Conservation (phyloP, 73 alveolate species). For the Halteria grandinella region DNA sequence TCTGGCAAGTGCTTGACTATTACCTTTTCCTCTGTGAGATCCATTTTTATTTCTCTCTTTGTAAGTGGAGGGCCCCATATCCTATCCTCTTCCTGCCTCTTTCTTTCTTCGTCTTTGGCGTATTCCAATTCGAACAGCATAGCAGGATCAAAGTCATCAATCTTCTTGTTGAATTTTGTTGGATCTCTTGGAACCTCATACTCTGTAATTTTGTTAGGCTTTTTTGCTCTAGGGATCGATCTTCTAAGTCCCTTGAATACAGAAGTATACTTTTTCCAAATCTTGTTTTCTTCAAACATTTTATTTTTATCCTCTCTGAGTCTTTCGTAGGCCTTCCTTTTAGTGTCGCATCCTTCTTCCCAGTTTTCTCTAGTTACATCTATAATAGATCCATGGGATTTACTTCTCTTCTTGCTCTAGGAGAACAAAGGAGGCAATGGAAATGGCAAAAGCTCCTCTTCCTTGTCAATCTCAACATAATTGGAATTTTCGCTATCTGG, state of each 20-base stretch:
- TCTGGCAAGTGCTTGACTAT: not conserved
- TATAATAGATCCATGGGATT: not conserved
- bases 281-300: conserved; percentile 48
- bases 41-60: not conserved
- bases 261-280: conserved; percentile 16
- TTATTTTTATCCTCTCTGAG: conserved; percentile 41
- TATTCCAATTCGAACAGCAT: conserved; percentile 28
- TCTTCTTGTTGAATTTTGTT: not conserved
- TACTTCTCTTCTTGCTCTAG: not conserved
- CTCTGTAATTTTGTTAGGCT: conserved; percentile 48
- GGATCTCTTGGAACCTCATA: conserved; percentile 48
- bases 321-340: conserved; percentile 39
- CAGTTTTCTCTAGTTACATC: conserved; percentile 39
- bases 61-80: no score
- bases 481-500: no score
- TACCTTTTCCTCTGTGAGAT: not conserved
- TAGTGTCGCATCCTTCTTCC: conserved; percentile 52
- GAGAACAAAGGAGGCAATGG: no score
- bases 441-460: no score
- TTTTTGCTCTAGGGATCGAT: not conserved
- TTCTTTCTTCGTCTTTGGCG: conserved; percentile 21
- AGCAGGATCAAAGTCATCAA: conserved; percentile 38
- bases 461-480: no score
- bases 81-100: conserved; percentile 8
- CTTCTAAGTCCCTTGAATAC: conserved; percentile 42